Conservation (phyloP, 345 rosid genomes). For the Syzygium oleosum region DNA sequence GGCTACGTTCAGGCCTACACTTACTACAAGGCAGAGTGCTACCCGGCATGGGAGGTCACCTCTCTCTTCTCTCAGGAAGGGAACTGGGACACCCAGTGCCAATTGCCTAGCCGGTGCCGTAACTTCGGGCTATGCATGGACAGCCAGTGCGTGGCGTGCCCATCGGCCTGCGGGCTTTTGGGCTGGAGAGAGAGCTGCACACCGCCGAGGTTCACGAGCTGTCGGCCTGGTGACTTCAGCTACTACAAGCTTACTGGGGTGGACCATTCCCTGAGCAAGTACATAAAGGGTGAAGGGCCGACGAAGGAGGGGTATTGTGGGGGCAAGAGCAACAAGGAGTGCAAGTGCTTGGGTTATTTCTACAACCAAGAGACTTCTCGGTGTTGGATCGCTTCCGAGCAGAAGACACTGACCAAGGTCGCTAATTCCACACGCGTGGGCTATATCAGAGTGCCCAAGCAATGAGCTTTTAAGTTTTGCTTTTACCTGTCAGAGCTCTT, state of each 20-base stretch:
- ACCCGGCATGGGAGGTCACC: conserved; percentile 28
- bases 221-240: conserved; percentile 13
- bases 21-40: conserved; percentile 19
- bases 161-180: conserved; percentile 14
- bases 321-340: conserved; percentile 36
- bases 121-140: conserved; percentile 40
- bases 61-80: conserved; percentile 21
- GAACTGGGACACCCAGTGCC: conserved; percentile 23
- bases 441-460: neutral
- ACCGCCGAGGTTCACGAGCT: conserved; percentile 11
- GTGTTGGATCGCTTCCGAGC: conserved; percentile 26
- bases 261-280: conserved; percentile 38
- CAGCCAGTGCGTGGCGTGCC: conserved; percentile 48
- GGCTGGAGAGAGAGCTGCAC: conserved; percentile 36
- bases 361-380: neutral
- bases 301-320: conserved; percentile 33
- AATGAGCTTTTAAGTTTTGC: neutral
- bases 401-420: conserved; percentile 16
- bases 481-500: neutral
- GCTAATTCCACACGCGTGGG: neutral
- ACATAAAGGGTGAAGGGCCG: conserved; percentile 21
- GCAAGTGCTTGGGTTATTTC: conserved; percentile 18
- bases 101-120: conserved; percentile 38
- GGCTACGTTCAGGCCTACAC: conserved; percentile 42
- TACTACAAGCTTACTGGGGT: conserved; percentile 45